Evolutionary conservation across 441 rosid species (phyloP).

Genomic region (Eugenia klotzschiana): DNA sequence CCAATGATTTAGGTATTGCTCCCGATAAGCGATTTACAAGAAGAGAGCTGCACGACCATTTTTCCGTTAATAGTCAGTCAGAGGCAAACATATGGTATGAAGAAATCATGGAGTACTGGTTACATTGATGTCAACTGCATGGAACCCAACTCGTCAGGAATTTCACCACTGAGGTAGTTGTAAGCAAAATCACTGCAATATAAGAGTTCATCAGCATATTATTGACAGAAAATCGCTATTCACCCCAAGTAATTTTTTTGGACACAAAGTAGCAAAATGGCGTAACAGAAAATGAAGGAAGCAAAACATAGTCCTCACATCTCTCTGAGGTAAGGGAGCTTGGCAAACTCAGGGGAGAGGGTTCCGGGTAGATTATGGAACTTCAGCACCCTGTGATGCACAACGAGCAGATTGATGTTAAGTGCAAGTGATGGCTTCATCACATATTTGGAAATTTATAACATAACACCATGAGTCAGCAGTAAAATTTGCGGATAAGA

Average conservation of each 20-base stretch:
- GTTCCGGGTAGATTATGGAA: conserved; percentile 28
- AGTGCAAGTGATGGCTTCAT: not conserved
- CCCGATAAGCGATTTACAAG: conserved; percentile 50
- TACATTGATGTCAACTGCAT: conserved; percentile 27
- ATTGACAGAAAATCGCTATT: not conserved
- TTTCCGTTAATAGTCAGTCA: not conserved
- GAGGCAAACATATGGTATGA: not conserved
- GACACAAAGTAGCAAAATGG: not conserved
- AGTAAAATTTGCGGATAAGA: not conserved
- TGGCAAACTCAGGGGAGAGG: conserved; percentile 31
- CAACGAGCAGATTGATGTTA: not conserved
- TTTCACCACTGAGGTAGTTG: conserved; percentile 46
- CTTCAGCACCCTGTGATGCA: conserved; percentile 13
- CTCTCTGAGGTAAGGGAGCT: conserved; percentile 18
- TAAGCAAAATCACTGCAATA: conserved; percentile 45
- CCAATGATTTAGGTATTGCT: conserved; percentile 35
- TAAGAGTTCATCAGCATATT: not conserved
- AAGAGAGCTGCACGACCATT: conserved; percentile 28
- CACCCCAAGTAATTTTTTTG: not conserved
- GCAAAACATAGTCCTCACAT: conserved; percentile 19
- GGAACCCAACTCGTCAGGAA: conserved; percentile 54
- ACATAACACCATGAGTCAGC: not conserved
- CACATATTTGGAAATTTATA: not conserved
- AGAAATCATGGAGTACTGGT: conserved; percentile 2
- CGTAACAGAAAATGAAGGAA: not conserved